Base-by-base conservation (phyloP, 2,329 filamentous ascomycete species). In the Didymella exigua region DNA sequence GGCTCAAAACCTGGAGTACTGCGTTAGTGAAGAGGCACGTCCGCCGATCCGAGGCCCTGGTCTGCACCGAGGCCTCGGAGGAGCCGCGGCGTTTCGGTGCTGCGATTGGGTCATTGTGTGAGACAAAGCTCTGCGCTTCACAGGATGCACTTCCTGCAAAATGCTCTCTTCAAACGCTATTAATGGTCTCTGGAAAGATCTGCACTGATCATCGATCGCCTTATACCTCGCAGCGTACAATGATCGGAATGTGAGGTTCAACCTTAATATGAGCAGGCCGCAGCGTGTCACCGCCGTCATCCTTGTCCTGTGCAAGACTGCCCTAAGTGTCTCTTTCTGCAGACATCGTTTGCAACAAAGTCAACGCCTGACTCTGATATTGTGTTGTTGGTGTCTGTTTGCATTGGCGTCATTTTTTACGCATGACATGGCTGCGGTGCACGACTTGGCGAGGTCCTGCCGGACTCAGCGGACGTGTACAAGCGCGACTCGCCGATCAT, bases 41-140 rank as follows among this genome's bases (percentile, higher is more conserved):
- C 58, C 55, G 48, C 19, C 33, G 40, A 53, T 46, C 44, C 40
- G 44, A 49, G 34, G 49, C 40, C 45, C 33, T 44, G 34, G 37
- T 44, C 24, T 23, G 41, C 40, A 52, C 55, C 44, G 49, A 50
- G 55, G 44, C 46, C 37, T 65, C 65, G 65, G 65, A 54, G 54
- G 61, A 66, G 63, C 57, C 60, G 65, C 63, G 65, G 65, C 59
- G 60, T 63, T 66, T 53, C 60, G 52, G 42, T 42, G 37, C 38
- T 54, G 58, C 59, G 56, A 68, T 68, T 68, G 63, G 65, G 44
- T 45, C 55, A 27, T n/a, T 44, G 9, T 34, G 52, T 31, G 33
- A 56, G 31, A 51, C 48, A 51, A 43, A 37, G 52, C 41, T 50
- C 34, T 50, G 41, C 46, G 42, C 41, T 36, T 47, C 6, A 37